phyloP scores from a whole-genome alignment of 495 filamentous ascomycete genomes.

The Daldinia caldariorum region DNA sequence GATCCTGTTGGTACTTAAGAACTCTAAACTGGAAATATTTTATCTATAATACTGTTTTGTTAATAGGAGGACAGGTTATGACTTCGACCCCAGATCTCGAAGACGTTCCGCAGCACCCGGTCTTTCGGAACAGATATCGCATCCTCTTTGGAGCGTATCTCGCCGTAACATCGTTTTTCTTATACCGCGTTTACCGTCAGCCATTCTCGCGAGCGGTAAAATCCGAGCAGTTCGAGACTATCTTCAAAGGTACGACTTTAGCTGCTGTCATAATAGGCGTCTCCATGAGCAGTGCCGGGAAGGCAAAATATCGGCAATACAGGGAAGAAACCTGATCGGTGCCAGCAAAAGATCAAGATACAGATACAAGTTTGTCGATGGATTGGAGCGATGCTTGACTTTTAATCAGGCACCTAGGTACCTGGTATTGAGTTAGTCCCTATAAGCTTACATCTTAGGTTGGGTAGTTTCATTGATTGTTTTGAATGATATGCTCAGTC shows the following conservation, averaged over 20 bases:
- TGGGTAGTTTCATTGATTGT: too few relatives aligned
- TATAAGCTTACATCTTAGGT: too few relatives aligned
- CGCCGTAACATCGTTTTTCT: slow-evolving; percentile 13
- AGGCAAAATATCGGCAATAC: slow-evolving; percentile 25
- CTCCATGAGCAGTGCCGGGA: slow-evolving; percentile 19
- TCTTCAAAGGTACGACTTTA: slow-evolving; percentile 26
- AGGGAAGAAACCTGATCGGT: not conserved
- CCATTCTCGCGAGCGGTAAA: slow-evolving; percentile 17
- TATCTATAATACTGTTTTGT: not conserved
- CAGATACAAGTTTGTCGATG: not conserved
- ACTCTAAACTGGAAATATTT: not conserved
- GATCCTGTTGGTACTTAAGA: too few relatives aligned
- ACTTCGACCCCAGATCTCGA: slow-evolving; percentile 2
- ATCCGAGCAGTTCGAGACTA: slow-evolving; percentile 28
- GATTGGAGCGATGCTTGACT: not conserved
- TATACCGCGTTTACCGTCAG: slow-evolving; percentile 23
- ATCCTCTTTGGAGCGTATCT: slow-evolving; percentile 23
- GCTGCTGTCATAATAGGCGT: slow-evolving; percentile 16
- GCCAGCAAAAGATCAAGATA: not conserved
- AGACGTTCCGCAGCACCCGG: not conserved
- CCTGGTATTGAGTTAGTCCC: not conserved
- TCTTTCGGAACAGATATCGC: slow-evolving; percentile 17
- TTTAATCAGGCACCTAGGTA: too few relatives aligned
- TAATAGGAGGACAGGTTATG: not conserved
- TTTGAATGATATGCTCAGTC: too few relatives aligned